Percentiles rank a stretch among this genome's conserved stretches.
These are phyloP conservation scores for Pseudonectria foliicola DNA, from an alignment of 2,329 filamentous ascomycete species.

Conservation along the genomic window DNA sequence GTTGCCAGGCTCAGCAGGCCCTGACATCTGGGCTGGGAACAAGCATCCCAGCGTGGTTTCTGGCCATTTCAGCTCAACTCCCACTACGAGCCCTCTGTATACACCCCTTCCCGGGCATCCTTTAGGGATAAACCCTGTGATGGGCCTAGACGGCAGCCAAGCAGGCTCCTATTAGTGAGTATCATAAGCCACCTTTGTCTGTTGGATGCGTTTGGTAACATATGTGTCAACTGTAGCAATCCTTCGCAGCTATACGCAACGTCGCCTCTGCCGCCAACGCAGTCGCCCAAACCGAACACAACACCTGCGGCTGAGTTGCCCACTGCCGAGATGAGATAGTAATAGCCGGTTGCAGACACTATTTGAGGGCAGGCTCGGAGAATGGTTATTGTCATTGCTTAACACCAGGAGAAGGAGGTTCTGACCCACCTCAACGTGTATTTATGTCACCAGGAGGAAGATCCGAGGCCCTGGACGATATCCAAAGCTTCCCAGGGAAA, in stretches of 20 bases:
- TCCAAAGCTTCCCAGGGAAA: too few relatives aligned
- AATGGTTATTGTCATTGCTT: too few relatives aligned
- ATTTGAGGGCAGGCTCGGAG: conserved; percentile 27
- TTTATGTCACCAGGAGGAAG: too few relatives aligned
- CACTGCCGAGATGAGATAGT: conserved; percentile 26
- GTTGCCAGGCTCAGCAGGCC: conserved; percentile 11
- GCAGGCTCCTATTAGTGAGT: conserved; percentile 24
- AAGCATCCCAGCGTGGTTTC: conserved; percentile 15
- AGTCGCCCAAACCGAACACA: conserved; percentile 15
- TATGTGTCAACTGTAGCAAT: conserved; percentile 6
- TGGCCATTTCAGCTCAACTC: conserved; percentile 25
- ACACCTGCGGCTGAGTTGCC: conserved; percentile 29
- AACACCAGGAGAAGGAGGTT: too few relatives aligned
- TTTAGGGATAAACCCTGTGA: conserved; percentile 9
- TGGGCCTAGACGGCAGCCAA: conserved; percentile 12
- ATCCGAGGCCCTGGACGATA: too few relatives aligned
- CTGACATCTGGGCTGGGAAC: conserved; percentile 12
- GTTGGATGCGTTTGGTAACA: conserved; percentile 2
- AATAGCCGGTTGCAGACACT: conserved; percentile 10
- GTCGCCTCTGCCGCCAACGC: conserved; percentile 9
- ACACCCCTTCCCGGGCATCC: conserved; percentile 14
- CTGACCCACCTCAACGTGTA: too few relatives aligned
- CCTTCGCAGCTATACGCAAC: conserved; percentile 9
- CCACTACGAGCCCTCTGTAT: conserved; percentile 28
- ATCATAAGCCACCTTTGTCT: too few relatives aligned